These are phyloP conservation scores for Aspergillus pseudoviridinutans DNA, from an alignment of 2,329 filamentous ascomycete genomes.

Conservation along the genomic window DNA sequence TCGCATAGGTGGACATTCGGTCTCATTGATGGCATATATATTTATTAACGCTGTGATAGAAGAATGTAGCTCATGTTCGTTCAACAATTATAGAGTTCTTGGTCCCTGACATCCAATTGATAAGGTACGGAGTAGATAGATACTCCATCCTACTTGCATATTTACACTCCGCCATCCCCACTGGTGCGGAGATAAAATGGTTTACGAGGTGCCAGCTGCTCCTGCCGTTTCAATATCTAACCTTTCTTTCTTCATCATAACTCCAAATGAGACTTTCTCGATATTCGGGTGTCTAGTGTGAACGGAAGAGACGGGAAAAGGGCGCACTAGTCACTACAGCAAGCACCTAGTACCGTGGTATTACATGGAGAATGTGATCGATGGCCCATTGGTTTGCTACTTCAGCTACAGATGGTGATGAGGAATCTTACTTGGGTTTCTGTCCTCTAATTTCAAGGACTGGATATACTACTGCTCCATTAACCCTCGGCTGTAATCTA, in stretches of 20 bases:
- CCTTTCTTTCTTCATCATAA: background rate
- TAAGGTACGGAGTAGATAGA: too few relatives aligned
- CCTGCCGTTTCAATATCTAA: background rate
- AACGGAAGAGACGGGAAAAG: background rate
- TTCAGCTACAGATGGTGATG: background rate
- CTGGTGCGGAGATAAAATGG: conserved; percentile 18
- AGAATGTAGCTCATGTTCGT: too few relatives aligned
- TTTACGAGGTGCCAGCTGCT: background rate
- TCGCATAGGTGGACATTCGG: background rate
- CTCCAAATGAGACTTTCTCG: background rate
- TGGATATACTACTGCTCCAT: background rate
- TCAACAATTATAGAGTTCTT: background rate
- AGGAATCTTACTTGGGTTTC: background rate
- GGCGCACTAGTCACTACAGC: too few relatives aligned
- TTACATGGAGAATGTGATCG: too few relatives aligned
- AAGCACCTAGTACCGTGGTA: background rate
- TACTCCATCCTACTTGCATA: background rate
- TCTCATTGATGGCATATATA: too few relatives aligned
- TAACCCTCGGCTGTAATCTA: background rate
- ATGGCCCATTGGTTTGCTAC: background rate
- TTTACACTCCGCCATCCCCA: conserved; percentile 12
- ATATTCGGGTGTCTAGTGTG: background rate
- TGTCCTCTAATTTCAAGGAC: background rate
- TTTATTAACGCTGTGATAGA: too few relatives aligned
- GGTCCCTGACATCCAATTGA: background rate